Conservation (phyloP, 1,284 basidiomycete genomes). For the Puccinia hordei region DNA sequence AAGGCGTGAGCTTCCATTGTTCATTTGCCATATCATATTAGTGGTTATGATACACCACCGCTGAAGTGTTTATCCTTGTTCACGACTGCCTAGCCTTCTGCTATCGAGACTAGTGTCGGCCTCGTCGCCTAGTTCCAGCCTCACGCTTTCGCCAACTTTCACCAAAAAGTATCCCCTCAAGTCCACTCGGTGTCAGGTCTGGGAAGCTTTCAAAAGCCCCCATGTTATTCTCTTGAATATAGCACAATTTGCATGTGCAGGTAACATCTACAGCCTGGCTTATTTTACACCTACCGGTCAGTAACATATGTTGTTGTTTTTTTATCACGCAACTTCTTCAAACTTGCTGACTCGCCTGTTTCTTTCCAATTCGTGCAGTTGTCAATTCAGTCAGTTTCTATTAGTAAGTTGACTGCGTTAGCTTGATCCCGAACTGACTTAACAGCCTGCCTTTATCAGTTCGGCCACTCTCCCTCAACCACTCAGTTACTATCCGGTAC, state of each 20-base stretch:
- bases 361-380: background rate
- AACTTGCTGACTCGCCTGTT: too few species aligned
- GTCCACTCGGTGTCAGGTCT: background rate
- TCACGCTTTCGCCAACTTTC: too few species aligned
- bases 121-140: background rate
- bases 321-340: background rate
- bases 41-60: background rate
- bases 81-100: background rate
- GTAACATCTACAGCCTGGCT: background rate
- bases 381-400: slow-evolving; percentile 4
- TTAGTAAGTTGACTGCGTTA: background rate
- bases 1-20: background rate
- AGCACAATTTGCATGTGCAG: background rate
- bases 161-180: background rate
- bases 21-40: background rate
- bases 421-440: background rate
- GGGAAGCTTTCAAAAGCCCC: background rate
- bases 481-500: slow-evolving; percentile 9
- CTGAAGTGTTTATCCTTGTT: background rate
- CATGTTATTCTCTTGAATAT: background rate
- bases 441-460: background rate
- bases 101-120: background rate
- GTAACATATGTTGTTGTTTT: background rate
- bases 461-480: slow-evolving; percentile 1
- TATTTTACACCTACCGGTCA: slow-evolving; percentile 7